Base-by-base conservation (phyloP, 2,329 filamentous ascomycete species). In the Penicillium digitatum region DNA sequence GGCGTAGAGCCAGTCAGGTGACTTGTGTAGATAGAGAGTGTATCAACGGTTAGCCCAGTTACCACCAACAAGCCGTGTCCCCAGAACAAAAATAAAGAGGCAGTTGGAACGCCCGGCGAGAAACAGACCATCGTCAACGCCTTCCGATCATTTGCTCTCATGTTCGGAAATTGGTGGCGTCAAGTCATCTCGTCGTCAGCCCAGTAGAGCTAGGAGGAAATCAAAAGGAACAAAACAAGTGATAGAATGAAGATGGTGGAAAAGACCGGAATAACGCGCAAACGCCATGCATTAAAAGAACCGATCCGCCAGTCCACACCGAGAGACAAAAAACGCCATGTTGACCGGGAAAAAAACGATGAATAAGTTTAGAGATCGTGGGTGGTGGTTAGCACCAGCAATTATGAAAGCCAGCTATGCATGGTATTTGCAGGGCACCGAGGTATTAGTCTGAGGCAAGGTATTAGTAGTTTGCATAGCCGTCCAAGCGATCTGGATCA, bases 151-250 rank as follows among this genome's bases (percentile, higher is more conserved):
- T 46, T 48, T 20, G 54, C 46, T 55, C 53, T 40, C 48, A 56
- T 55, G 55, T 56, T 50, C 55, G 55, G 61, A 59, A 61, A 43
- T 55, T 52, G 27, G 27, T 38, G 62, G 56, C 57, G 62, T 61
- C 50, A 56, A 65, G 60, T 62, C 62, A 58, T 57, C 55, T 57
- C 47, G 55, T 54, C 45, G 52, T 61, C 63, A 60, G 52, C 52
- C 47, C 47, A 55, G 47, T 57, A 46, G 46, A 35, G 51, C 31
- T 51, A 37, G 46, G 43, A 46, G 52, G 26, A 47, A 55, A 56
- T 20, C 52, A 49, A 32, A 57, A 43, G 37, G 49, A 45, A 45
- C 52, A 37, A 46, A 32, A 43, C 34, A 29, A 20, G 48, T 48
- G 37, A 55, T 47, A 55, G 57, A 55, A 52, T 49, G 51, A 56